phyloP scores from a whole-genome alignment of 2,329 filamentous ascomycete genomes.

The Botryosphaeria dothidea region DNA sequence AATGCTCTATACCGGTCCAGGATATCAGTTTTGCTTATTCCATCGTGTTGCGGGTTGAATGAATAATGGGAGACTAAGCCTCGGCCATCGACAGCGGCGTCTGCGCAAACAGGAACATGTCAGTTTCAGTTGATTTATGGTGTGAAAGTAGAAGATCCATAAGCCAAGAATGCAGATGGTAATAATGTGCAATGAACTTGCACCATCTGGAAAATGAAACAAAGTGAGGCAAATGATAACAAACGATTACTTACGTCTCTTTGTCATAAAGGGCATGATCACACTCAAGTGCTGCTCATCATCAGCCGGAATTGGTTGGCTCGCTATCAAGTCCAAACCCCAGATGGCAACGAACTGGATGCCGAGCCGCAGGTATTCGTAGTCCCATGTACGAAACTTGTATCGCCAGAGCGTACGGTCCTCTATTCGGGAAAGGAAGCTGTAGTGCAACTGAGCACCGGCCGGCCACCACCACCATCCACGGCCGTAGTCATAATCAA shows the following conservation, averaged over 20 bases:
- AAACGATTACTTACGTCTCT: constrained; percentile 31
- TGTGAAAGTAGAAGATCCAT: too few species aligned
- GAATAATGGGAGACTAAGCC: constrained; percentile 7
- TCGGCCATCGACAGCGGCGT: constrained; percentile 1
- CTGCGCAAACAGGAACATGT: background rate
- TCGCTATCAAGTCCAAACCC: constrained; percentile 49
- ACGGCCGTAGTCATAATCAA: constrained; percentile 49
- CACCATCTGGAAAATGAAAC: too few species aligned
- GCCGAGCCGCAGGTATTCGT: constrained; percentile 52
- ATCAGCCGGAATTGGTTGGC: constrained; percentile 47
- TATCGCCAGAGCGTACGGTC: constrained; percentile 22
- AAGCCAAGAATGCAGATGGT: too few species aligned
- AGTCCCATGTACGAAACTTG: constrained; percentile 42
- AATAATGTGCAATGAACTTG: too few species aligned
- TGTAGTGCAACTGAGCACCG: constrained; percentile 46
- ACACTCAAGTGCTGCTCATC: constrained; percentile 51
- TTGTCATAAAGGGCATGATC: constrained; percentile 37
- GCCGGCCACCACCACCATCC: constrained; percentile 53
- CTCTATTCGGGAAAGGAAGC: constrained; percentile 30
- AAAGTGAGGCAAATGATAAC: background rate
- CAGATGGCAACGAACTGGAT: constrained; percentile 57
- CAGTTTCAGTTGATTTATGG: too few species aligned
- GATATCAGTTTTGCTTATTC: constrained; percentile 1
- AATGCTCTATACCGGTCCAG: constrained; percentile 7
- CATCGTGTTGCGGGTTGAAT: background rate